phyloP scores from a whole-genome alignment of 495 filamentous ascomycete species.

The Margaritispora aquatica region DNA sequence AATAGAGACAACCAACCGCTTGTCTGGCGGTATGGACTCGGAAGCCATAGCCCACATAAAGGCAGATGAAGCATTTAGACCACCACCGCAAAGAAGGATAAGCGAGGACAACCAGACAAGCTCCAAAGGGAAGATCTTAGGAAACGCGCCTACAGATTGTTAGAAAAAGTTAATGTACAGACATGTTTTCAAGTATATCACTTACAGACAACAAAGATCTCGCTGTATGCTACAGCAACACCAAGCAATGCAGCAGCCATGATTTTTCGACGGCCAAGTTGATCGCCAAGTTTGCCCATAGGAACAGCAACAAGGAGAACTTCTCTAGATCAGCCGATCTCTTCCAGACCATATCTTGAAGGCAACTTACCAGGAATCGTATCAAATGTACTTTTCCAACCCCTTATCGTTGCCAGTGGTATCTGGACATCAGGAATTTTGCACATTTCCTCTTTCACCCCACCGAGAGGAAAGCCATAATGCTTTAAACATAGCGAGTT shows the following conservation, averaged over 20 bases:
- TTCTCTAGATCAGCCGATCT: constrained; percentile 8
- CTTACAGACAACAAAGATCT: constrained; percentile 23
- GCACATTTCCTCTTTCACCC: constrained; percentile 13
- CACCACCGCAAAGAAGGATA: constrained; percentile 21
- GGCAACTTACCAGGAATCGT: constrained; percentile 18
- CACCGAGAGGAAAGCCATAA: constrained; percentile 14
- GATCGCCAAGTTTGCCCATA: constrained; percentile 20
- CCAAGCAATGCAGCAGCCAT: constrained; percentile 18
- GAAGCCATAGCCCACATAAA: constrained; percentile 26
- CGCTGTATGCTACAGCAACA: constrained; percentile 9
- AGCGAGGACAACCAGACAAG: constrained; percentile 23
- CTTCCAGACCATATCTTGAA: neutral
- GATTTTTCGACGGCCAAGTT: constrained; percentile 14
- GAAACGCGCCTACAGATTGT: constrained; percentile 18
- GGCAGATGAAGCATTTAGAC: constrained; percentile 20
- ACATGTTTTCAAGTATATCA: neutral
- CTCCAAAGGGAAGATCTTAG: constrained; percentile 12
- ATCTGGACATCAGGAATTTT: constrained; percentile 19
- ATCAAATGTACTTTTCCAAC: constrained; percentile 23
- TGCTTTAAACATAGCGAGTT: constrained; percentile 15
- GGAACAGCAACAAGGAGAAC: constrained; percentile 22
- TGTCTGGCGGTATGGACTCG: constrained; percentile 14
- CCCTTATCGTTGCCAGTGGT: constrained; percentile 17
- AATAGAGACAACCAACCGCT: constrained; percentile 5
- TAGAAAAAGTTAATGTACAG: no score